phyloP scores from a whole-genome alignment of 768 basidiomycete genomes.

The Symmetrospora coprosmae region DNA sequence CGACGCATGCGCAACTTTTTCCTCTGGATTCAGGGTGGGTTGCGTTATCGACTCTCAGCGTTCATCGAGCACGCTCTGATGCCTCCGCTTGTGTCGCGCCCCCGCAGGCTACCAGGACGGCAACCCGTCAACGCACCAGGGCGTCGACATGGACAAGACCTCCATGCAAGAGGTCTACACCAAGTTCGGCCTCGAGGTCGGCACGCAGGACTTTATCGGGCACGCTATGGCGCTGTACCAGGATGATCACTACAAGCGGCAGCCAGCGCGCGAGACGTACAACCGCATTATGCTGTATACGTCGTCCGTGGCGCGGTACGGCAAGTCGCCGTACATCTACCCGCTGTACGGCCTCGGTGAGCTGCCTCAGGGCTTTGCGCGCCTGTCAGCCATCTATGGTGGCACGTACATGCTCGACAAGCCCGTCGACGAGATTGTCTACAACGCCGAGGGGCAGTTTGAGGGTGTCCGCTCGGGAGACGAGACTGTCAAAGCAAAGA shows the following conservation, averaged over 20 bases:
- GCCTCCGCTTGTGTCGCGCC: neutral
- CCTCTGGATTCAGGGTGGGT: slow-evolving; percentile 63
- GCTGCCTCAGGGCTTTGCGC: slow-evolving; percentile 95
- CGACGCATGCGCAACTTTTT: slow-evolving; percentile 97
- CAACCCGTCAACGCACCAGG: slow-evolving; percentile 91
- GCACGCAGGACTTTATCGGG: slow-evolving; percentile 97
- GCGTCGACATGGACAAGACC: slow-evolving; percentile 78
- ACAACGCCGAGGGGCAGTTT: slow-evolving; percentile 71
- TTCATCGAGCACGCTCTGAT: neutral
- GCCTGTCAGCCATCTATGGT: slow-evolving; percentile 94
- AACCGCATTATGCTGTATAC: slow-evolving; percentile 95
- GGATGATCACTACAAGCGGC: slow-evolving; percentile 93
- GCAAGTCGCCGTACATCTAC: slow-evolving; percentile 99
- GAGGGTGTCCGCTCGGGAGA: slow-evolving; percentile 74
- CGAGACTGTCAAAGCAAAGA: slow-evolving; percentile 91
- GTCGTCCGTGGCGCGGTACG: slow-evolving; percentile 95
- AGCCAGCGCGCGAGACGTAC: slow-evolving; percentile 76
- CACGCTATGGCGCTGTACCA: slow-evolving; percentile 98
- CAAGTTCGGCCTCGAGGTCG: slow-evolving; percentile 91
- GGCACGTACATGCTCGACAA: slow-evolving; percentile 99
- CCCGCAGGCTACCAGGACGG: slow-evolving; percentile 63
- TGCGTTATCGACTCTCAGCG: too few species aligned
- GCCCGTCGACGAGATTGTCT: slow-evolving; percentile 74
- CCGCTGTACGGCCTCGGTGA: slow-evolving; percentile 97
- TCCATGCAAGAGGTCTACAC: slow-evolving; percentile 89